Percentiles rank a stretch among this genome's conserved stretches.
These are phyloP conservation scores for Neurospora sp. DNA, from an alignment of 495 filamentous ascomycete species.

Conservation along the genomic window DNA sequence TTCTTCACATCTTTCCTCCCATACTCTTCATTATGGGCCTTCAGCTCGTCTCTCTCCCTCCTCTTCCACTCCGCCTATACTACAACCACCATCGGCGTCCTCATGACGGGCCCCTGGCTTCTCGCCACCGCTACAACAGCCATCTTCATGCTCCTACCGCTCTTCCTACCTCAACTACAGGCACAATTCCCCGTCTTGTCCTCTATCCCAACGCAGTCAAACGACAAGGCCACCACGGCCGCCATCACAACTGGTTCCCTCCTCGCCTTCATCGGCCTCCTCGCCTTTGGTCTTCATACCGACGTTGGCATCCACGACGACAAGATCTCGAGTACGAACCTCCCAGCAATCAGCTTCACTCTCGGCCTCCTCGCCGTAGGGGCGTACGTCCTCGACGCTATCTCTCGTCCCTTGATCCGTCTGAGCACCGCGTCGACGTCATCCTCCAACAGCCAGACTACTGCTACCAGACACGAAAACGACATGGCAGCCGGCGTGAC, in stretches of 20 bases:
- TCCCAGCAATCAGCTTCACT: constrained; percentile 28
- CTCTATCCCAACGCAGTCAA: constrained; percentile 11
- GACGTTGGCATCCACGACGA: constrained; percentile 17
- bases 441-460: constrained; percentile 21
- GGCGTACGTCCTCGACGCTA: constrained; percentile 22
- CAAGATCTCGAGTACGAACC: constrained; percentile 14
- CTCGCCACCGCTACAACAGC: constrained; percentile 22
- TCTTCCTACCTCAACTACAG: background rate
- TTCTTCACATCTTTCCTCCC: constrained; percentile 34
- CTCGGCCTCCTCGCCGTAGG: constrained; percentile 33
- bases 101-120: constrained; percentile 34
- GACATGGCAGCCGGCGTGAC: constrained; percentile 32
- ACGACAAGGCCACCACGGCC: constrained; percentile 16
- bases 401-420: constrained; percentile 25
- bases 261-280: constrained; percentile 29
- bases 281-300: constrained; percentile 33
- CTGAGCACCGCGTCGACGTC: constrained; percentile 32
- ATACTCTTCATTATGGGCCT: constrained; percentile 31
- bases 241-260: constrained; percentile 23
- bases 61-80: constrained; percentile 27
- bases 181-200: constrained; percentile 5
- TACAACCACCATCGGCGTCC: constrained; percentile 23
- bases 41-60: constrained; percentile 33
- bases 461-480: constrained; percentile 26
- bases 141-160: constrained; percentile 9